Evolutionary conservation across 768 basidiomycete genomes (phyloP).

Genomic region (Phallus indusiatus): DNA sequence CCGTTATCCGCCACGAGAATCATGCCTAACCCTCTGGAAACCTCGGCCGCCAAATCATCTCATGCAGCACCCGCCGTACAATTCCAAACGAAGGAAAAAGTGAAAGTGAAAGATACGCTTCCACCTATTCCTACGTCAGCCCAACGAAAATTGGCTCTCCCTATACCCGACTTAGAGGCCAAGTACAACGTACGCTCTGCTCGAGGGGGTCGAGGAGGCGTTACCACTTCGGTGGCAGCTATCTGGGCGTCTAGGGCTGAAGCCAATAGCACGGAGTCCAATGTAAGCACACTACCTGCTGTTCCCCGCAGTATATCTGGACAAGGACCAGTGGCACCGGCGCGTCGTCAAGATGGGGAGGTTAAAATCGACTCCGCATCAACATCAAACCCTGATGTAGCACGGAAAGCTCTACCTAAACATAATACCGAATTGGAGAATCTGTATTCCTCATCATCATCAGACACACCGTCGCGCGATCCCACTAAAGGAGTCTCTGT

Average conservation of each 20-base stretch:
- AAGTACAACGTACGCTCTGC: conserved; percentile 72
- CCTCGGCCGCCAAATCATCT: background rate
- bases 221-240: conserved; percentile 62
- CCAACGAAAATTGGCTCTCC: conserved; percentile 26
- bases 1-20: background rate
- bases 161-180: conserved; percentile 36
- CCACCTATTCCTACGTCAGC: conserved; percentile 3
- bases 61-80: background rate
- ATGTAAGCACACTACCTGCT: background rate
- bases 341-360: background rate
- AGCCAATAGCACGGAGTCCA: background rate
- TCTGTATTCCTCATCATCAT: background rate
- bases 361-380: conserved; percentile 5
- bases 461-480: background rate
- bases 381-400: conserved; percentile 1
- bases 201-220: conserved; percentile 67
- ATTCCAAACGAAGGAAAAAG: background rate
- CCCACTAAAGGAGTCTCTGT: conserved; percentile 53
- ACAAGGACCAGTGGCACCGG: background rate
- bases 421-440: conserved; percentile 16
- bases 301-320: background rate
- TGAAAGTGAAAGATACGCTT: background rate
- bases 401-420: conserved; percentile 16
- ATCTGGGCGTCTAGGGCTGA: conserved; percentile 48
- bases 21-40: background rate